phyloP scores from a whole-genome alignment of 2,329 filamentous ascomycete genomes.

The Colletotrichum cuscutae region DNA sequence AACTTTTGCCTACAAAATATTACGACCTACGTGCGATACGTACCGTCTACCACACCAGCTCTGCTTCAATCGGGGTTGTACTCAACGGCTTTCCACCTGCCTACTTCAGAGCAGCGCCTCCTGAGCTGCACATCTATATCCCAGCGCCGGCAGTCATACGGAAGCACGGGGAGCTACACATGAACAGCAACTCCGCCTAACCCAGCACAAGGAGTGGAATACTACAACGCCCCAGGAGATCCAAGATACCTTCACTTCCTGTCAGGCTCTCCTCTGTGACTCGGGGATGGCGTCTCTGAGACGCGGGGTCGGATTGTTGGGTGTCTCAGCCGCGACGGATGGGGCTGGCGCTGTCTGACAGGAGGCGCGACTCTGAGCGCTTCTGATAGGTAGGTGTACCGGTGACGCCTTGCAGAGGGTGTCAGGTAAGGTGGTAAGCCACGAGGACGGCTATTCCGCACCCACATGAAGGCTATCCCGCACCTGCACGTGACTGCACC shows the following conservation, averaged over 20 bases:
- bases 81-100: neutral
- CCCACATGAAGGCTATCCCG: too few species aligned
- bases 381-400: neutral
- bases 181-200: too few species aligned
- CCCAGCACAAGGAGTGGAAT: neutral
- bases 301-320: constrained; percentile 9
- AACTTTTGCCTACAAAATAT: neutral
- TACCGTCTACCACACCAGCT: neutral
- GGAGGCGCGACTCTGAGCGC: neutral
- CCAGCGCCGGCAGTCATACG: neutral
- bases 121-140: neutral
- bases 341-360: neutral
- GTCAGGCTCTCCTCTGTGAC: neutral
- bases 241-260: neutral
- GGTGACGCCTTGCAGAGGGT: neutral
- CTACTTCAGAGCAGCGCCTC: neutral
- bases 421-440: neutral
- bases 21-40: neutral
- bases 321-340: constrained; percentile 3
- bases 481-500: too few species aligned
- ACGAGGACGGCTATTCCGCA: too few species aligned
- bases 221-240: fast-evolving
- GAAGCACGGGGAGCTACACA: neutral
- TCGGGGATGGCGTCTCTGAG: neutral
- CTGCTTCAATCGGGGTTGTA: neutral